These are phyloP conservation scores for Tolypocladium inflatum DNA, from an alignment of 2,329 filamentous ascomycete species.

Conservation along the genomic window DNA sequence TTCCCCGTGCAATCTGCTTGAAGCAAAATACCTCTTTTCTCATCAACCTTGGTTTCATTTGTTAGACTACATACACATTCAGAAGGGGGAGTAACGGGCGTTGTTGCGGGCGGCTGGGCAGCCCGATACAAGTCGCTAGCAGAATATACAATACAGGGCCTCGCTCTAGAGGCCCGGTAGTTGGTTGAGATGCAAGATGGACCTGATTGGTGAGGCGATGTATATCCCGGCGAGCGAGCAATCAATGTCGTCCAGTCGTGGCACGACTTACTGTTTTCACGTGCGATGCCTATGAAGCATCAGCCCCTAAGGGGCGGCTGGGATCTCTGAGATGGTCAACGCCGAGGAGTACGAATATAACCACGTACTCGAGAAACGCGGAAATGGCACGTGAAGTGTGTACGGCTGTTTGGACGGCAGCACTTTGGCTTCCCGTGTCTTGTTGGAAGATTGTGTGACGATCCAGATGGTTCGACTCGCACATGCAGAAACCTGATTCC, in stretches of 20 bases:
- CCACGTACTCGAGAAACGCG: too few species aligned
- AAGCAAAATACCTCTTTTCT: conserved; percentile 16
- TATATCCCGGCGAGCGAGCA: neutral
- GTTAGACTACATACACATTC: conserved; percentile 13
- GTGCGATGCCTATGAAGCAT: too few species aligned
- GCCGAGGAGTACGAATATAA: too few species aligned
- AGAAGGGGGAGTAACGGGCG: conserved; percentile 15
- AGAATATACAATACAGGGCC: neutral
- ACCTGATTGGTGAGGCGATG: neutral
- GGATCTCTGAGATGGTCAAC: too few species aligned
- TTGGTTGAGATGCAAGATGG: neutral
- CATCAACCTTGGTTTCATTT: conserved; percentile 15
- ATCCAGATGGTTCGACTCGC: neutral
- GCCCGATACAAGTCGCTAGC: neutral
- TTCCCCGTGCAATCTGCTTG: conserved; percentile 16
- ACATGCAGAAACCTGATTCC: neutral
- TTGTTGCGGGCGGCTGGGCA: conserved; percentile 6
- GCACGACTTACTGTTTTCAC: neutral
- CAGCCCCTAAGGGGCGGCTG: too few species aligned
- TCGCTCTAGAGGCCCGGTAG: neutral
- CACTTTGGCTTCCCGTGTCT: too few species aligned
- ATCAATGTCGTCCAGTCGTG: neutral
- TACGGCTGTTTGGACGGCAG: too few species aligned
- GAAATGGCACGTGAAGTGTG: too few species aligned
- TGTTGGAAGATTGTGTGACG: too few species aligned